phyloP scores from a whole-genome alignment of 257 asterid species.

The Nicotiana tomentosiformis region DNA sequence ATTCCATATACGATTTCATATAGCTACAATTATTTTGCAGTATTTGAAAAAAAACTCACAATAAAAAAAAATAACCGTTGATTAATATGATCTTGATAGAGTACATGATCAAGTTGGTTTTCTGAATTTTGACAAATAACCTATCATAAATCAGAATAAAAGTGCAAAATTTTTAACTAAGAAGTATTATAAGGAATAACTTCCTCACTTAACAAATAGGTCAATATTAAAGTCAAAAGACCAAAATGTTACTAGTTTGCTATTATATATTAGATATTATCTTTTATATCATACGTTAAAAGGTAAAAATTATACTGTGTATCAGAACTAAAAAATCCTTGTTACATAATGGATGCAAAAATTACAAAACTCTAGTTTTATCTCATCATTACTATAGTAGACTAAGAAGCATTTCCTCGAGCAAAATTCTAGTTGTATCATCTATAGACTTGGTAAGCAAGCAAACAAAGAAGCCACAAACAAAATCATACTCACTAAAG shows the following conservation, averaged over 20 bases:
- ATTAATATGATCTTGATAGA: background rate
- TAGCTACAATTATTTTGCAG: too few relatives aligned
- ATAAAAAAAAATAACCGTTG: too few relatives aligned
- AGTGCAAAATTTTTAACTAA: background rate
- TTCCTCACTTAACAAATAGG: background rate
- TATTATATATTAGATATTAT: background rate
- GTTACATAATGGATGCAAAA: too few relatives aligned
- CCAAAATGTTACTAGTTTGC: too few relatives aligned
- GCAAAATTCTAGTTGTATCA: too few relatives aligned
- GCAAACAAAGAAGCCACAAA: background rate
- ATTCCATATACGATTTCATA: too few relatives aligned
- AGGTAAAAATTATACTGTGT: background rate
- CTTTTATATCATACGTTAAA: background rate
- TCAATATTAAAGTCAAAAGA: background rate
- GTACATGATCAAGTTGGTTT: background rate
- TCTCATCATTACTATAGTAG: too few relatives aligned
- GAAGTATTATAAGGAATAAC: background rate
- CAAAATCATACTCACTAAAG: background rate
- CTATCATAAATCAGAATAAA: too few relatives aligned
- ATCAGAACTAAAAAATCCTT: background rate
- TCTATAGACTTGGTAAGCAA: background rate
- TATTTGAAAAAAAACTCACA: too few relatives aligned
- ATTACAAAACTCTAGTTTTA: too few relatives aligned
- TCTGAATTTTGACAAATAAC: background rate
- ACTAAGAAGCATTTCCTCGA: too few relatives aligned